phyloP scores from a whole-genome alignment of 1,139 yeast genomes.

The Diutina catenulata region DNA sequence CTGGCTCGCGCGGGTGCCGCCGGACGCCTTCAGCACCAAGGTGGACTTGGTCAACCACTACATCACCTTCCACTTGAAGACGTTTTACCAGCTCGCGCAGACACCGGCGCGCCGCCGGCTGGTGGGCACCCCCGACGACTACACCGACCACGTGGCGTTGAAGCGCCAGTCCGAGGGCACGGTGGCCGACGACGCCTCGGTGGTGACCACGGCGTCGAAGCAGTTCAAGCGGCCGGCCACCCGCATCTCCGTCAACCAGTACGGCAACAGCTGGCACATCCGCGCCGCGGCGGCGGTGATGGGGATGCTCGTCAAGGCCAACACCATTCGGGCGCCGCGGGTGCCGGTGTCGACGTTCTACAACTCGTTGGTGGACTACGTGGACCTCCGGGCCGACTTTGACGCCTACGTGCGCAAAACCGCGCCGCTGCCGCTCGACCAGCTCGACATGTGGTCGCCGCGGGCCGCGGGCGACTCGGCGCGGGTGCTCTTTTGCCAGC shows the following conservation, averaged over 20 bases:
- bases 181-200: not conserved
- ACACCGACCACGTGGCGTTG: slow-evolving; percentile 10
- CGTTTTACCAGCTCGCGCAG: slow-evolving; percentile 24
- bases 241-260: slow-evolving; percentile 47
- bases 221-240: slow-evolving; percentile 20
- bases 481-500: slow-evolving; percentile 59
- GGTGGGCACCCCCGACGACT: slow-evolving; percentile 8
- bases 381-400: slow-evolving; percentile 67
- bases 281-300: slow-evolving; percentile 52
- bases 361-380: slow-evolving; percentile 71
- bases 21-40: slow-evolving; percentile 29
- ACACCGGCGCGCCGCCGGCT: slow-evolving; percentile 13
- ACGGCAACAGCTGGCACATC: slow-evolving; percentile 76
- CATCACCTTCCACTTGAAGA: slow-evolving; percentile 49
- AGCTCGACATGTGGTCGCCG: slow-evolving; percentile 11
- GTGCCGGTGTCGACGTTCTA: slow-evolving; percentile 51
- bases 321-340: slow-evolving; percentile 22
- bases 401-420: slow-evolving; percentile 60
- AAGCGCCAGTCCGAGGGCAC: slow-evolving; percentile 11
- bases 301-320: slow-evolving; percentile 44
- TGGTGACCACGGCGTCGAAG: no score
- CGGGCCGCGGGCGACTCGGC: slow-evolving; percentile 8
- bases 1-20: slow-evolving; percentile 42
- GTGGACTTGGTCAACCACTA: slow-evolving; percentile 50
- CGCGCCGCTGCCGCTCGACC: slow-evolving; percentile 29